A percentile compares a stretch with the other conserved stretches of the same genome.
These are phyloP conservation scores for Penicillium decumbens DNA, from an alignment of 2,329 filamentous ascomycete species.

Conservation along the genomic window DNA sequence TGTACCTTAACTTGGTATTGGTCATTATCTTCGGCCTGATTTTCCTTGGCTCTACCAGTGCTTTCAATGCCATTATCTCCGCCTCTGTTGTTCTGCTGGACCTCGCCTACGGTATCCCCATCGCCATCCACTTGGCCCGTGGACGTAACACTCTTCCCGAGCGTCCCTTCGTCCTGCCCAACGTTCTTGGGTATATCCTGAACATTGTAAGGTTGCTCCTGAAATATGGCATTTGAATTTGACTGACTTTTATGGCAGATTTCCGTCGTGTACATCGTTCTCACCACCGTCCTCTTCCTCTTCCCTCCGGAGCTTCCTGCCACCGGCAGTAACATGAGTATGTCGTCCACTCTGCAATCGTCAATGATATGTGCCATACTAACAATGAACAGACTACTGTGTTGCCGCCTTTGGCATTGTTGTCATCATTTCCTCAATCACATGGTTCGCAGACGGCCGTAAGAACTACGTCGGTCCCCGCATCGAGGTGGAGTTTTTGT, in stretches of 20 bases:
- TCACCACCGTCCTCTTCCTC: slow-evolving; percentile 72
- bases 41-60: slow-evolving; percentile 61
- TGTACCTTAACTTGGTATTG: slow-evolving; percentile 56
- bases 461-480: slow-evolving; percentile 57
- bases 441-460: slow-evolving; percentile 58
- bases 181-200: slow-evolving; percentile 54
- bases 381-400: slow-evolving; percentile 35
- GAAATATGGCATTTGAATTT: not conserved
- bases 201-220: slow-evolving; percentile 46
- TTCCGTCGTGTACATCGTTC: slow-evolving; percentile 56
- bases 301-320: slow-evolving; percentile 66
- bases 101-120: slow-evolving; percentile 69
- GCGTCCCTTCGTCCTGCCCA: slow-evolving; percentile 55
- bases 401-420: slow-evolving; percentile 56
- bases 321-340: slow-evolving; percentile 65
- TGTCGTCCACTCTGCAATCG: slow-evolving; percentile 19
- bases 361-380: not conserved
- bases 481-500: slow-evolving; percentile 39
- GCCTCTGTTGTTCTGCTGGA: slow-evolving; percentile 68
- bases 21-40: slow-evolving; percentile 66
- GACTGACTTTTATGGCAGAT: slow-evolving; percentile 42
- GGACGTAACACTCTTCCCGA: slow-evolving; percentile 62
- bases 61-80: slow-evolving; percentile 68
- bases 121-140: slow-evolving; percentile 63
- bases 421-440: slow-evolving; percentile 52